Base-by-base conservation (phyloP, 2,329 filamentous ascomycete genomes). In the Harringtonia aguacate region DNA sequence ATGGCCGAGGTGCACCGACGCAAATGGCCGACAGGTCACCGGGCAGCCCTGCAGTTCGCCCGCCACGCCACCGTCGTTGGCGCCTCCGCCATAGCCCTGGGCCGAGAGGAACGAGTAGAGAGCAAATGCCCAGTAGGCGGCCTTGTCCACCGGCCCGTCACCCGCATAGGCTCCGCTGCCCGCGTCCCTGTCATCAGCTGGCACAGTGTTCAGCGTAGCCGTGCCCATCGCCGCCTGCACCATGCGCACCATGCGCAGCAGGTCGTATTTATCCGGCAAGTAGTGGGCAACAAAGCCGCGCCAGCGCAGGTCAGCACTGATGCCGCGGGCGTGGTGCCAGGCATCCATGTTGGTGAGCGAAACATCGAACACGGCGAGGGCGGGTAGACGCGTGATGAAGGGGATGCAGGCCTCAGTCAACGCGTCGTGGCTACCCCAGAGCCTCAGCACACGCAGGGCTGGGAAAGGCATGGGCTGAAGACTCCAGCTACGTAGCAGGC, bases 401-500 rank as follows among this genome's bases (percentile, higher is more conserved):
- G 54, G 56, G 5, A 75, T 54, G 1, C 67, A 70, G 7, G 58
- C 50, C 7, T 56, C 51, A 0, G 68, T 68, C 1, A 62, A 66
- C 14, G 8, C 13, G 14, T 41, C 33, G 17, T 22, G 2, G 33
- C 39, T 35, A 9, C 45, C 39, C 41, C 39, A 43, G 4, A 75
- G 62, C 24, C 64, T 61, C 35, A 75, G 53, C 15, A 74, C 55
- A 5, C 70, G 61, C 35, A 75, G 59, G 4, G 64, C 36, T 0
- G 70, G 69, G 30, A 76, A 75, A 0, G 69, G 61, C 9, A 61
- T 52, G 1, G 57, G 49, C 30, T 57, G 56, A 18, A 64, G 59
- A 1, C 63, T 61, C 69, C 70, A 75, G 20, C 64, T 64, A 29
- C 64, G 60, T 18, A 75, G 44, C 3, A 75, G 57, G 8, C 66